Evolutionary conservation across 768 basidiomycete genomes (phyloP).

Genomic region (Trichaptum fuscoviolaceum): DNA sequence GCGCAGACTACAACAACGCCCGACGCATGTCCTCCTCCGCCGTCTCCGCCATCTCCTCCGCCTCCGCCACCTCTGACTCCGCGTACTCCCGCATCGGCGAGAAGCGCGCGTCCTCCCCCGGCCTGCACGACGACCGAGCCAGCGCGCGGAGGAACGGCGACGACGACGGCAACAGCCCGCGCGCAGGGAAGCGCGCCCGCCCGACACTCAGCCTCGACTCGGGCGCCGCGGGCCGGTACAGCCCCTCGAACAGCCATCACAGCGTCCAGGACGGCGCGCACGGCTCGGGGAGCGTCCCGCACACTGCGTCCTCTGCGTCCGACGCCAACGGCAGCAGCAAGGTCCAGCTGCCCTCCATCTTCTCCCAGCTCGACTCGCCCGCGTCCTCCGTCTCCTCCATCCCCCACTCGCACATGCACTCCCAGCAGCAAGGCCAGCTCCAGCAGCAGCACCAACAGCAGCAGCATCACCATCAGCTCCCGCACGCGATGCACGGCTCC

Average conservation of each 20-base stretch:
- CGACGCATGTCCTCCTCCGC: slow-evolving; percentile 79
- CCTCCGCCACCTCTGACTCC: slow-evolving; percentile 37
- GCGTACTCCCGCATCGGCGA: slow-evolving; percentile 59
- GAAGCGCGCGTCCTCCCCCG: slow-evolving; percentile 54
- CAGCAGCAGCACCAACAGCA: neutral
- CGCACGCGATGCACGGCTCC: neutral
- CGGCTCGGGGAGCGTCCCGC: slow-evolving; percentile 16
- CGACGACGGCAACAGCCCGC: slow-evolving; percentile 5
- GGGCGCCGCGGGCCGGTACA: slow-evolving; percentile 6
- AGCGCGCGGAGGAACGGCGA: neutral
- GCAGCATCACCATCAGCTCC: neutral
- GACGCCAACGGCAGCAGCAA: slow-evolving; percentile 40
- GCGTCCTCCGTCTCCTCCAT: neutral
- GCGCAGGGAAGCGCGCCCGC: slow-evolving; percentile 7
- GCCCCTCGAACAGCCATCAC: neutral
- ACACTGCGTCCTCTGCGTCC: slow-evolving; percentile 34
- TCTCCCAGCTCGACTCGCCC: slow-evolving; percentile 18
- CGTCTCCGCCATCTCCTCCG: slow-evolving; percentile 37
- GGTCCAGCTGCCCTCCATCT: slow-evolving; percentile 72
- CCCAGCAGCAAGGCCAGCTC: neutral
- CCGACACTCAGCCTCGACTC: slow-evolving; percentile 6
- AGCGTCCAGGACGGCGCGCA: neutral
- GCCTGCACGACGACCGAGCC: neutral
- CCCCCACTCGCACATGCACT: neutral
- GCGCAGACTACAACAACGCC: slow-evolving; percentile 47